Base-by-base conservation (phyloP, 805 yeast species). In the Gaillardinia entomophila region DNA sequence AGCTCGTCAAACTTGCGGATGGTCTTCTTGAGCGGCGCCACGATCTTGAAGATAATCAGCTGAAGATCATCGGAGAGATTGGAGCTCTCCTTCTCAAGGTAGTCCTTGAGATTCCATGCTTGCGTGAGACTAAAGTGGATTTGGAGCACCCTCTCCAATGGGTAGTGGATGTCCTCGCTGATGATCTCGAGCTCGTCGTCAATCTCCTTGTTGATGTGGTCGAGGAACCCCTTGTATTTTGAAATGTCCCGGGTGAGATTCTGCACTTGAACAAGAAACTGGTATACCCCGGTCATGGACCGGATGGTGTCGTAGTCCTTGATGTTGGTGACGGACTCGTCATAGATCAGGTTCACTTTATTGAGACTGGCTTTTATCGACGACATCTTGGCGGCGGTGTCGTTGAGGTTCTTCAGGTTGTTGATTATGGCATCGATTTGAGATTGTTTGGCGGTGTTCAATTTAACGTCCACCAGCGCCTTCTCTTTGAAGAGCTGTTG, bases 31-130 rank as follows among this genome's bases (percentile, higher is more conserved):
- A 26, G 60, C 1, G 79, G 76, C 5, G 61, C 48, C 17, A 77
- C 68, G 19, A 82, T 71, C 40, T 75, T 75, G 24, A 57, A 53
- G n/a, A 83, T 73, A 6, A 86, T 80, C 26, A 81, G 68, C 42
- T 76, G 72, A 12, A 80, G 75, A 52, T 89, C 96, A 20, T 75
- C 79, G 2, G 79, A 40, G 40, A 62, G 48, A n/a, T 36, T 38
- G 11, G 31, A 38, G 3, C 84, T 68, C 55, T 82, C 69, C n/a
- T 56, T 60, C 36, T 67, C 67, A 33, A 89, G 69, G 50, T 81
- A 83, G 42, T 90, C 97, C 41, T 71, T 76, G 43, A 89, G 77
- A 55, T 87, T 90, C 32, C 94, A 68, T 13, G 86, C 74, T 47
- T 73, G 73, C 29, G 79, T 80, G 37, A 90, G 66, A 38, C 71